Evolutionary conservation across 1,284 basidiomycete genomes (phyloP).

Genomic region (Polyporus tsugae): DNA sequence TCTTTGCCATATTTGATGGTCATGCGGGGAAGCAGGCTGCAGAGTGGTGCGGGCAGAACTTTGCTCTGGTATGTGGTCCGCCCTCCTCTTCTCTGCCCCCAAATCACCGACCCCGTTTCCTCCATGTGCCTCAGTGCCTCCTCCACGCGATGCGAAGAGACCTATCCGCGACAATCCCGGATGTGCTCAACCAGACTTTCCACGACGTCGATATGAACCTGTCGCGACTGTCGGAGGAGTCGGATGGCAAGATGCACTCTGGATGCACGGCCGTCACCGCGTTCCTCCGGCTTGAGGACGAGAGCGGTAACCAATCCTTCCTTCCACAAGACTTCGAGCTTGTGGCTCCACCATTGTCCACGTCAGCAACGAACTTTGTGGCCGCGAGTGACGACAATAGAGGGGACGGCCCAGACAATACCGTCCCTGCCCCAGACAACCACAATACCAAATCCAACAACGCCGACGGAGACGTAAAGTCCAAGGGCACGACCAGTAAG

Average conservation of each 20-base stretch:
- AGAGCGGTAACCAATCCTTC: constrained; percentile 73
- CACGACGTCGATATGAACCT: constrained; percentile 89
- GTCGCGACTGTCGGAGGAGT: constrained; percentile 83
- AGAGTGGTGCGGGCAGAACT: constrained; percentile 98
- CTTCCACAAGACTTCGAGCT: constrained; percentile 45
- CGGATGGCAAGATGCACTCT: constrained; percentile 91
- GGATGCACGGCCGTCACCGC: constrained; percentile 99
- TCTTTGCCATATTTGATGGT: constrained; percentile 98
- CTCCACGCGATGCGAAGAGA: constrained; percentile 36
- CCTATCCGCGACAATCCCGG: constrained; percentile 67
- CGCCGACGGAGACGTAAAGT: constrained; percentile 37
- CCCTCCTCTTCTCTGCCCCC: constrained; percentile 17
- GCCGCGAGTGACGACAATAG: constrained; percentile 27
- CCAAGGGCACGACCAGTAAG: constrained; percentile 56
- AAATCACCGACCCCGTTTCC: constrained; percentile 13
- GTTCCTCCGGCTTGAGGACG: constrained; percentile 94
- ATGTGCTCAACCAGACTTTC: constrained; percentile 93
- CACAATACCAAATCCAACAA: constrained; percentile 13
- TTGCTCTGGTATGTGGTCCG: constrained; percentile 79
- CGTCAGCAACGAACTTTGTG: constrained; percentile 17
- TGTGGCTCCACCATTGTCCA: constrained; percentile 41
- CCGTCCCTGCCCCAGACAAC: neutral
- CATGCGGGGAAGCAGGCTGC: constrained; percentile 99
- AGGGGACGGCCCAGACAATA: neutral
- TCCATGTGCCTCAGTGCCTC: constrained; percentile 37